These are phyloP conservation scores for Takashimella tepidaria DNA, from an alignment of 1,284 basidiomycete species.

Conservation along the genomic window DNA sequence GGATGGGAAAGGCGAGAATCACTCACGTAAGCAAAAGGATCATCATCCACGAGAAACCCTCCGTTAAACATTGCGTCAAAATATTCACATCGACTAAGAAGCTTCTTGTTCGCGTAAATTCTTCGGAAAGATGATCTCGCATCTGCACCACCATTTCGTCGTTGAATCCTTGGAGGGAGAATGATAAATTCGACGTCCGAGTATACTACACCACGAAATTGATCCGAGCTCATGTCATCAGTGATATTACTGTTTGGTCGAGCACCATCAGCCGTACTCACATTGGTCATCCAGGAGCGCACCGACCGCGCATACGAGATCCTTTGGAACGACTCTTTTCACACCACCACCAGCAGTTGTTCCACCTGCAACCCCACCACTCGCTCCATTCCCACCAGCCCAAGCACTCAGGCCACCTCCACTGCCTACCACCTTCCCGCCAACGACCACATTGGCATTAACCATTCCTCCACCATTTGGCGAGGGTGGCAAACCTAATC, in stretches of 20 bases:
- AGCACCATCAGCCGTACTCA: too few relatives aligned
- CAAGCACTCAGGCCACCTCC: constrained; percentile 39
- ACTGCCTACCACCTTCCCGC: constrained; percentile 18
- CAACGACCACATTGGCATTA: constrained; percentile 9
- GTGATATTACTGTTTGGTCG: too few relatives aligned
- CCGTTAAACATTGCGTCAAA: constrained; percentile 54
- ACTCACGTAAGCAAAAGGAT: constrained; percentile 25
- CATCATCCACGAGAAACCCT: constrained; percentile 39
- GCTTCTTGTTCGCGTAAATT: constrained; percentile 57
- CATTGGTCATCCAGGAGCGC: constrained; percentile 64
- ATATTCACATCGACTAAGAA: constrained; percentile 69
- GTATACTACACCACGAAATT: too few relatives aligned
- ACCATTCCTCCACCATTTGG: not conserved
- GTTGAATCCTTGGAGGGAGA: constrained; percentile 39
- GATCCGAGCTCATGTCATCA: too few relatives aligned
- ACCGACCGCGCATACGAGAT: constrained; percentile 57
- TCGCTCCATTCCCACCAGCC: constrained; percentile 36
- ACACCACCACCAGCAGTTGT: constrained; percentile 36
- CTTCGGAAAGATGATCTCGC: constrained; percentile 9
- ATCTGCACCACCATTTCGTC: not conserved
- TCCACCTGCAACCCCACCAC: constrained; percentile 40
- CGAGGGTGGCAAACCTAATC: constrained; percentile 23
- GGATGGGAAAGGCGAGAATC: not conserved
- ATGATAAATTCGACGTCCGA: constrained; percentile 76
- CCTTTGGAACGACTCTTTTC: constrained; percentile 40